Base-by-base conservation (phyloP, 2,329 filamentous ascomycete species). In the Arthroderma uncinatum region DNA sequence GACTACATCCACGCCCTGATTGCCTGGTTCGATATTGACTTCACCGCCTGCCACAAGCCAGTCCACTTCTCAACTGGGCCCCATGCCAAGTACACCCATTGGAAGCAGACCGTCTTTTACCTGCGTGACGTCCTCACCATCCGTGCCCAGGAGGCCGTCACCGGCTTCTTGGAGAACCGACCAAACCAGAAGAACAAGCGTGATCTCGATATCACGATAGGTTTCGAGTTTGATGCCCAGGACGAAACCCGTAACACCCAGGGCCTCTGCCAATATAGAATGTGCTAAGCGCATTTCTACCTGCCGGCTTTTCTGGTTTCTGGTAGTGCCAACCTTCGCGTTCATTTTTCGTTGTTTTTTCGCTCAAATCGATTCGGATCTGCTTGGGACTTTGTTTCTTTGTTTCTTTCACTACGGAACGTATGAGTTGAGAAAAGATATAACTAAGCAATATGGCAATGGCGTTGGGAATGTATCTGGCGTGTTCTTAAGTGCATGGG, bases 61-160 rank as follows among this genome's bases (percentile, higher is more conserved):
- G 90, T 98, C 70, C 83, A 85, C 69, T 98, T 98, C 81, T 95
- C 89, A 56, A 98, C 93, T 16, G 93, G 93, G 21, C 93, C 93
- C 28, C 93, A 97, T 76, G 94, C 92, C 66, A 97, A 96, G 78
- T 97, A 97, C 78, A 98, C 93, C 16, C 93, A 98, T 81, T 98
- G 93, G 93, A 98, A 98, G 79, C 93, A 98, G 79, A 98, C 93
- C 10, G 93, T 98, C 61, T 97, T 98, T 78, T 98, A 98, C 77
- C 80, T 98, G 62, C 83, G 87, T 68, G 91, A 98, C 65, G 88
- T 95, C 34, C 78, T 98, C 62, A 97, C 91, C 16, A 90, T 95
- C 37, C 86, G 95, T 73, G 81, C 89, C 68, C 89, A 86, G 58
- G 93, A 98, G 78, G 79, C 82, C 67, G 79, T 98, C 59, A 75